phyloP scores from a whole-genome alignment of 2,329 filamentous ascomycete genomes.

The Cucurbitaria berberidis region DNA sequence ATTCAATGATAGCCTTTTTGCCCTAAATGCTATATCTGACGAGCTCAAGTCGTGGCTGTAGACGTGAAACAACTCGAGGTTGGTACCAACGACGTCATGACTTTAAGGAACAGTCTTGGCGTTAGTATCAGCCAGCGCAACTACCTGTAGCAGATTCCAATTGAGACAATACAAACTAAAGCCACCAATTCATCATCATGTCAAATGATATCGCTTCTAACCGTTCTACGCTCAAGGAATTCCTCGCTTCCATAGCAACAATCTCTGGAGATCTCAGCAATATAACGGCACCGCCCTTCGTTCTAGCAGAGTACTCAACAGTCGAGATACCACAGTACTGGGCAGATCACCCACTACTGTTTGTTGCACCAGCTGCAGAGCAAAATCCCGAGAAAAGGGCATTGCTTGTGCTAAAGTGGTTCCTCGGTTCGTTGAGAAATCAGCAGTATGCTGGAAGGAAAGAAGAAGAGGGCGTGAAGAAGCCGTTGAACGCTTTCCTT shows the following conservation, averaged over 20 bases:
- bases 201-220: constrained; percentile 32
- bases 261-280: constrained; percentile 55
- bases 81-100: constrained; percentile 13
- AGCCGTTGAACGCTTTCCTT: constrained; percentile 59
- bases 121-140: constrained; percentile 2
- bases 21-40: not conserved
- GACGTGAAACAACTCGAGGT: not conserved
- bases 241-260: constrained; percentile 50
- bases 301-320: constrained; percentile 54
- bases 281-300: constrained; percentile 56
- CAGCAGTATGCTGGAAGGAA: constrained; percentile 57
- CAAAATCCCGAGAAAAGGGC: constrained; percentile 49
- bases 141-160: not conserved
- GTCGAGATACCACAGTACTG: constrained; percentile 56
- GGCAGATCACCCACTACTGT: constrained; percentile 55
- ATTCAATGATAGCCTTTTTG: not conserved
- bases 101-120: constrained; percentile 1
- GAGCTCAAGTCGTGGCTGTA: not conserved
- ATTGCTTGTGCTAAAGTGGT: constrained; percentile 58
- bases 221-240: constrained; percentile 42
- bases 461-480: constrained; percentile 54
- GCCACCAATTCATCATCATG: constrained; percentile 7
- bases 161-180: not conserved
- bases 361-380: constrained; percentile 53
- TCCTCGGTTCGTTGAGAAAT: constrained; percentile 54